phyloP scores from a whole-genome alignment of 352 stramenopile genomes.

The Pythium vanterpoolii region DNA sequence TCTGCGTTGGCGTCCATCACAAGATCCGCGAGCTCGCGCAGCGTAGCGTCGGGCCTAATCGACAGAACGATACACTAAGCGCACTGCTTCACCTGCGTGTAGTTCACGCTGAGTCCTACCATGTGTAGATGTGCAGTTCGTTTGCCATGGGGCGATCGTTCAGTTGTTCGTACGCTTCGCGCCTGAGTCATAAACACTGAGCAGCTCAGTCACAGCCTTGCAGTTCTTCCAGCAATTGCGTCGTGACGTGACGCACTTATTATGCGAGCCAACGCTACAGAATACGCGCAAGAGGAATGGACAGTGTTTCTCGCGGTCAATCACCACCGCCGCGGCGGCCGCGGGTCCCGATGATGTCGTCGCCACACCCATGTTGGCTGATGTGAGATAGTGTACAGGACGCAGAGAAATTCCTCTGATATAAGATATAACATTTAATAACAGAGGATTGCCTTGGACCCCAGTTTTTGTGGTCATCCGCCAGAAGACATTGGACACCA shows the following conservation, averaged over 20 bases:
- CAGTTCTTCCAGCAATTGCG: not conserved
- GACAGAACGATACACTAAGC: not conserved
- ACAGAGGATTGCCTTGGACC: constrained; percentile 5
- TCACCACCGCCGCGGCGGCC: not conserved
- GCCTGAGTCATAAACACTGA: constrained; percentile 19
- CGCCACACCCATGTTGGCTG: not conserved
- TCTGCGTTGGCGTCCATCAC: constrained; percentile 61
- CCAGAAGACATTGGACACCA: constrained; percentile 1
- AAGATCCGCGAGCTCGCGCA: constrained; percentile 69
- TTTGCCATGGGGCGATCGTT: constrained; percentile 48
- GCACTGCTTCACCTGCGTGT: not conserved
- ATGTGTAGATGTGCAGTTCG: constrained; percentile 76
- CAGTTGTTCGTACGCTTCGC: constrained; percentile 55
- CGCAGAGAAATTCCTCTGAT: constrained; percentile 1
- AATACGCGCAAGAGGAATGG: constrained; percentile 71
- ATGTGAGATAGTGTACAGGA: not conserved
- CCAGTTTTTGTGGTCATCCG: constrained; percentile 18
- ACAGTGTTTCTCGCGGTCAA: constrained; percentile 69
- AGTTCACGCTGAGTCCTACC: constrained; percentile 23
- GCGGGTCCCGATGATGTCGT: not conserved
- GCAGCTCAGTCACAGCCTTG: not conserved
- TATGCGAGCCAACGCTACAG: constrained; percentile 46
- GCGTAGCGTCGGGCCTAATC: constrained; percentile 60
- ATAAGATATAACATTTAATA: constrained; percentile 11
- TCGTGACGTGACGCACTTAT: constrained; percentile 33